Base-by-base conservation (phyloP, 805 yeast genomes). In the Cyberlindnera suaveolens region DNA sequence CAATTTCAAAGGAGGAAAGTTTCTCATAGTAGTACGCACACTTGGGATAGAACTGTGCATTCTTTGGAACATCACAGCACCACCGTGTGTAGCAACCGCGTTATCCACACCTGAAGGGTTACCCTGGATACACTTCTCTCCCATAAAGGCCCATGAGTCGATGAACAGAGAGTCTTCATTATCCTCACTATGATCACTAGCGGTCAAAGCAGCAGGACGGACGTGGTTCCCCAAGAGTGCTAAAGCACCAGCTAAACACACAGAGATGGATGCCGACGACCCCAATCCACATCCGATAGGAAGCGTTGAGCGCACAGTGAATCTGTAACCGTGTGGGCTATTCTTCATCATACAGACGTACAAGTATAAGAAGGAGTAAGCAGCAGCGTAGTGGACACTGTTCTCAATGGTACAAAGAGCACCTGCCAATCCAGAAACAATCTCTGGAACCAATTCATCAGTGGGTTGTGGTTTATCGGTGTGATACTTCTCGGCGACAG, bases 221-320 rank as follows among this genome's bases (percentile, higher is more conserved):
- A 84, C 66, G 48, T 75, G 80, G 3, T 75, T 76, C 0, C 86
- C 85, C 18, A 82, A 58, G 30, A 77, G 64, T 3, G 81, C 66
- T 58, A 91, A 68, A 0, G 93, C 95, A 14, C 91, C 68, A 0
- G 95, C 75, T 31, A 93, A 60, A 56, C 93, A 82, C 4, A 93
- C 98, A 1, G 95, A 78, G 15, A 87, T 76, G 3, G 96, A 80
- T 0, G 98, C 98, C 36, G 96, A 85, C 1, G 96, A 86, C 0
- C 99, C 99, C 38, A 93, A 71, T 0, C 99, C 99, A 1, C 99
- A 97, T 33, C 99, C 97, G 39, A 91, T 83, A 1, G 99, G 99
- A 39, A 90, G 67, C 1, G 95, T 82, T 1, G 96, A 86, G 45
- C 90, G 76, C 14, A 86, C 79, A 4, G 80, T 71, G 61, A 83